Evolutionary conservation across 176 grass and related monocot species (phyloP).

Genomic region (Elymus sibiricus): DNA sequence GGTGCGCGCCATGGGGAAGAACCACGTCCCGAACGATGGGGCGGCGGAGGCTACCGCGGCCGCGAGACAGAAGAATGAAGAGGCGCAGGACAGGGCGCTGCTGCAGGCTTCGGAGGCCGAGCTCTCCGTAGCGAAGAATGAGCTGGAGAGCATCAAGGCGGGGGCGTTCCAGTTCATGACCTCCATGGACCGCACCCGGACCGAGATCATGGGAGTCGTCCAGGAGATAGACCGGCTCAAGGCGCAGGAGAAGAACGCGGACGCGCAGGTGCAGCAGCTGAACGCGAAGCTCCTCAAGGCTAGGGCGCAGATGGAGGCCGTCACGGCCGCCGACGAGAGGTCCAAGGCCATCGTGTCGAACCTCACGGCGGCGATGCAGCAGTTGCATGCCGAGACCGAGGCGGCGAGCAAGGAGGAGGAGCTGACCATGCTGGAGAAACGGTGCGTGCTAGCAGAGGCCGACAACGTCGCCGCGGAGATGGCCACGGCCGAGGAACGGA

Average conservation of each 20-base stretch:
- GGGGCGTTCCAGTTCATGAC: conserved; percentile 74
- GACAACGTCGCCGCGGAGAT: conserved; percentile 30
- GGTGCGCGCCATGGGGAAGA: conserved; percentile 75
- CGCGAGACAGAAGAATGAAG: conserved; percentile 30
- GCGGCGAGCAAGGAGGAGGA: conserved; percentile 52
- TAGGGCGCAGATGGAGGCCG: conserved; percentile 51
- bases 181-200: conserved; percentile 73
- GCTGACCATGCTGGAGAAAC: conserved; percentile 36
- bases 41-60: not conserved
- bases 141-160: conserved; percentile 66
- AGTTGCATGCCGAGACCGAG: conserved; percentile 55
- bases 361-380: conserved; percentile 56
- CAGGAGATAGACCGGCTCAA: conserved; percentile 47
- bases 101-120: conserved; percentile 50
- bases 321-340: conserved; percentile 50
- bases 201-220: conserved; percentile 50
- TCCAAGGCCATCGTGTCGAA: conserved; percentile 56
- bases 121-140: conserved; percentile 51
- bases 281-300: conserved; percentile 83
- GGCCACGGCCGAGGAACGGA: conserved; percentile 30
- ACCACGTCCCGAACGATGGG: not conserved
- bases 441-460: conserved; percentile 34
- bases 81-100: conserved; percentile 9
- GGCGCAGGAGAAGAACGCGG: conserved; percentile 51
- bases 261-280: conserved; percentile 60